A percentile compares a stretch with the other conserved stretches of the same genome.
Conservation (phyloP, 352 stramenopile genomes). For the Discostella stelligera region DNA sequence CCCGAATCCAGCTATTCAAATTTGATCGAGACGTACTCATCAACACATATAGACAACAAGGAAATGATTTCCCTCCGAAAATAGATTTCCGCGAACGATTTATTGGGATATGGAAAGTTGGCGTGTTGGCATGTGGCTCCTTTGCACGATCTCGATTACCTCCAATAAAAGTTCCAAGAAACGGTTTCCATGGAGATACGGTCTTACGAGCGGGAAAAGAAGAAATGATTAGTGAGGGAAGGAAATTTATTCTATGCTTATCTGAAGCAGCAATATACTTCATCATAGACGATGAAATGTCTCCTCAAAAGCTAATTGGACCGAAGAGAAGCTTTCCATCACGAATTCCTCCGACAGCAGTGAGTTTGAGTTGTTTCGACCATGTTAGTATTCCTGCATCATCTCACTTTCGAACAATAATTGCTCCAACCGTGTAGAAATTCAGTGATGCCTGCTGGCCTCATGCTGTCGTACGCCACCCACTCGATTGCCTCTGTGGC, state of each 20-base stretch:
- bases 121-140: constrained; percentile 71
- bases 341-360: constrained; percentile 52
- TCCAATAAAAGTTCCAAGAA: constrained; percentile 44
- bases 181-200: constrained; percentile 72
- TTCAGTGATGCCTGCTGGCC: constrained; percentile 70
- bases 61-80: neutral
- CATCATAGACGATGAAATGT: constrained; percentile 60
- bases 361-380: constrained; percentile 2
- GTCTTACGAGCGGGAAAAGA: constrained; percentile 32
- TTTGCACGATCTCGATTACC: constrained; percentile 51
- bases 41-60: constrained; percentile 19
- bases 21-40: constrained; percentile 30
- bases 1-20: constrained; percentile 45
- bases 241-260: constrained; percentile 68
- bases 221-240: constrained; percentile 58
- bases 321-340: constrained; percentile 63
- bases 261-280: constrained; percentile 71
- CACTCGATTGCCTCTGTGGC: constrained; percentile 51
- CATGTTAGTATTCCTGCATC: neutral
- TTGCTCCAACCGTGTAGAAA: constrained; percentile 11
- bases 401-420: neutral
- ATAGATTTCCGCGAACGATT: constrained; percentile 58
- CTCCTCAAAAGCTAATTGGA: constrained; percentile 34
- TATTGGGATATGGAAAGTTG: constrained; percentile 67
- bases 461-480: constrained; percentile 66